Evolutionary conservation across 2,329 filamentous ascomycete genomes (phyloP).

Genomic region (Trichophyton mentagrophytes): DNA sequence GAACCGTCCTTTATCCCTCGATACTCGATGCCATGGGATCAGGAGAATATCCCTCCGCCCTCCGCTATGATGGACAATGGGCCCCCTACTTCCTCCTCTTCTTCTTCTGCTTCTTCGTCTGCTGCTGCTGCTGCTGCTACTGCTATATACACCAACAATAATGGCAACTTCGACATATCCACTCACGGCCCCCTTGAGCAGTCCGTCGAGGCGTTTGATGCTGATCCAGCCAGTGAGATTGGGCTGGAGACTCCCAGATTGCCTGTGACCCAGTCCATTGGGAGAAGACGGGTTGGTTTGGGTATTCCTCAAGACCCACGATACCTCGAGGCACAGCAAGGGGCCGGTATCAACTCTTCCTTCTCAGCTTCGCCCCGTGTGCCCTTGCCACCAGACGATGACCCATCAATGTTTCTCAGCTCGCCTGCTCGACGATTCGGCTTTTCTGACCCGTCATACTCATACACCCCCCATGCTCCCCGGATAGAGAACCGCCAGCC

Average conservation of each 20-base stretch:
- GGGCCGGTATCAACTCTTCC: conserved; percentile 30
- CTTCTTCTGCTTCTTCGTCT: no score
- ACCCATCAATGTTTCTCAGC: conserved; percentile 36
- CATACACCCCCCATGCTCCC: conserved; percentile 18
- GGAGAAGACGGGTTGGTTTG: background rate
- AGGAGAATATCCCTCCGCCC: conserved; percentile 22
- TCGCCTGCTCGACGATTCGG: conserved; percentile 38
- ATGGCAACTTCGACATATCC: conserved; percentile 13
- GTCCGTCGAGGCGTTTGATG: conserved; percentile 14
- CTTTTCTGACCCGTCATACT: conserved; percentile 24
- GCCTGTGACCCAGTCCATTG: background rate
- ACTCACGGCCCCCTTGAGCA: conserved; percentile 1
- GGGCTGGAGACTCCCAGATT: conserved; percentile 2
- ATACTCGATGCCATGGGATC: conserved; percentile 39
- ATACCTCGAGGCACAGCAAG: conserved; percentile 11
- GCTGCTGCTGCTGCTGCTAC: no score
- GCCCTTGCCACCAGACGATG: conserved; percentile 25
- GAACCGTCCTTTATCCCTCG: conserved; percentile 44
- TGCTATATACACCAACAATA: no score
- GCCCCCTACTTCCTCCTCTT: no score
- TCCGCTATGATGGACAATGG: conserved; percentile 9
- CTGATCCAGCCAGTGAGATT: background rate
- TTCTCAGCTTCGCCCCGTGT: conserved; percentile 36
- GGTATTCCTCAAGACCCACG: background rate
- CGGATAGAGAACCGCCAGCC: conserved; percentile 27